Conservation (phyloP, 768 basidiomycete genomes). For the Tulasnella sp. region DNA sequence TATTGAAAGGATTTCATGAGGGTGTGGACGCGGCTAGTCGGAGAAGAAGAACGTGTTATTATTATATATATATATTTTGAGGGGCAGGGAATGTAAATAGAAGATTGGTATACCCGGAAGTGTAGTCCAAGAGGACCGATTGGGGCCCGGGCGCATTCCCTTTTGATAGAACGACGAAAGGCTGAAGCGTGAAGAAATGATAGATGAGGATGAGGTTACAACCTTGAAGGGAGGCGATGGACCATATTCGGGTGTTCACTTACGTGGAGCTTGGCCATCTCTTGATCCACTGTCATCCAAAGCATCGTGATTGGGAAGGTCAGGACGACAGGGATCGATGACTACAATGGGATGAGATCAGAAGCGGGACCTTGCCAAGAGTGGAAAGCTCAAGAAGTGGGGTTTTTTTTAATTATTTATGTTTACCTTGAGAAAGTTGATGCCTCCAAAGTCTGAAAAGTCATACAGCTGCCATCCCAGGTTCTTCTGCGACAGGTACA, state of each 20-base stretch:
- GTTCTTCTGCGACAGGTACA: constrained; percentile 32
- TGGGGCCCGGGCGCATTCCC: constrained; percentile 45
- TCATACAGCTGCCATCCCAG: constrained; percentile 36
- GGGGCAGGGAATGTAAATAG: constrained; percentile 19
- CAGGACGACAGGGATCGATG: constrained; percentile 45
- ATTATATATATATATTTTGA: no score
- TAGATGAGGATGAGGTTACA: background rate
- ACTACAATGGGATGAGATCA: constrained; percentile 34
- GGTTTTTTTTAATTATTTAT: no score
- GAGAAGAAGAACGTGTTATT: background rate
- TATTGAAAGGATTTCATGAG: constrained; percentile 39
- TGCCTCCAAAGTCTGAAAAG: constrained; percentile 40
- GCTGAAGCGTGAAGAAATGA: constrained; percentile 32
- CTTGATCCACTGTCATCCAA: constrained; percentile 45
- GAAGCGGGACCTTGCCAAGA: background rate
- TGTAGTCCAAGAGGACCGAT: constrained; percentile 57
- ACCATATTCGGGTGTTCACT: no score
- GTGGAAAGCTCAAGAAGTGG: background rate
- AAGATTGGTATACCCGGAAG: constrained; percentile 25
- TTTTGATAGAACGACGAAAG: constrained; percentile 46
- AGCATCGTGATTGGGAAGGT: constrained; percentile 40
- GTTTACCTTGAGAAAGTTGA: constrained; percentile 35
- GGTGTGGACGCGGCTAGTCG: constrained; percentile 32
- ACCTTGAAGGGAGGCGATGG: constrained; percentile 15
- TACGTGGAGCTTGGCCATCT: constrained; percentile 49